Percentiles rank a stretch among this genome's conserved stretches.
Conservation (phyloP, 371 early-diverging fungal species). For the Coemansia sp. region DNA sequence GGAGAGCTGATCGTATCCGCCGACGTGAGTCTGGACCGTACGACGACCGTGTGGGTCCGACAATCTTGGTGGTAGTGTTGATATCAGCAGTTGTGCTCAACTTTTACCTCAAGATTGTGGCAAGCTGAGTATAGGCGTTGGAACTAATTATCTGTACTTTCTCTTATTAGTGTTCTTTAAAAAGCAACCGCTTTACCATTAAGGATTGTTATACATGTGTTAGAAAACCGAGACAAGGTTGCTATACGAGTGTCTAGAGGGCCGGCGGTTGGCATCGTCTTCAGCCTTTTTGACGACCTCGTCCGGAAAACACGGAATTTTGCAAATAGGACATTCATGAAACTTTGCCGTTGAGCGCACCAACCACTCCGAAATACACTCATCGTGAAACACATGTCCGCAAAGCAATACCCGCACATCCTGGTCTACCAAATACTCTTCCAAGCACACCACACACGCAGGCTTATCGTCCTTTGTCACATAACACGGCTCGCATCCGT, state of each 20-base stretch:
- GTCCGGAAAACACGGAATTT: slow-evolving; percentile 39
- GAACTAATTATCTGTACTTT: slow-evolving; percentile 27
- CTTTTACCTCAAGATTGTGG: slow-evolving; percentile 76
- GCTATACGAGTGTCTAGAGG: background rate
- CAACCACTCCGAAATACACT: slow-evolving; percentile 73
- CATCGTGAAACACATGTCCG: slow-evolving; percentile 67
- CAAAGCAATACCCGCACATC: slow-evolving; percentile 64
- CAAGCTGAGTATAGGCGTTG: slow-evolving; percentile 48
- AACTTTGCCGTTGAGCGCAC: slow-evolving; percentile 50
- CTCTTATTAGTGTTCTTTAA: background rate
- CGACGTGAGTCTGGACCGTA: slow-evolving; percentile 75
- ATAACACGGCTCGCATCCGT: background rate
- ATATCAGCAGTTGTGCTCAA: slow-evolving; percentile 85
- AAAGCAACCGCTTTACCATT: background rate
- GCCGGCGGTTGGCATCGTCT: slow-evolving; percentile 9
- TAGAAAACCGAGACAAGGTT: slow-evolving; percentile 21
- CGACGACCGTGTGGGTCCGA: slow-evolving; percentile 77
- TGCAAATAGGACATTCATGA: slow-evolving; percentile 64
- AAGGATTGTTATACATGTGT: background rate
- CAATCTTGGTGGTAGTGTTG: slow-evolving; percentile 81
- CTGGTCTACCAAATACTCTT: slow-evolving; percentile 60
- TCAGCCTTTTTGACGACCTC: slow-evolving; percentile 24
- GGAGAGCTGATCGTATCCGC: slow-evolving; percentile 84
- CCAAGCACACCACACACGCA: slow-evolving; percentile 69
- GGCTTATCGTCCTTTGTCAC: slow-evolving; percentile 2